Base-by-base conservation (phyloP, 192 early-diverging fungal genomes). In the Backusella circina region DNA sequence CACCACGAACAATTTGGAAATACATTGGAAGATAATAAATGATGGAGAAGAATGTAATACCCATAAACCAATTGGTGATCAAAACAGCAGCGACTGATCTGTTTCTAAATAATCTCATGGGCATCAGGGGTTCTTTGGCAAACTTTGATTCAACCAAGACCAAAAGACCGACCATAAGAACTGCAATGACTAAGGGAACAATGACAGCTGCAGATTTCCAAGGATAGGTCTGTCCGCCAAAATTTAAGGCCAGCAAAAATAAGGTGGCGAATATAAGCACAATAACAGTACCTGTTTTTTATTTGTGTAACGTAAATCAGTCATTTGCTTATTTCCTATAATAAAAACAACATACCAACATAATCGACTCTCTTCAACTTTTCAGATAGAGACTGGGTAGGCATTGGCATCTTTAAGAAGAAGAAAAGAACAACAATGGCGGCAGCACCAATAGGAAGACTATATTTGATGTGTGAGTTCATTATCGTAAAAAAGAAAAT, bases 21-120 rank as follows among this genome's bases (percentile, higher is more conserved):
- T 91, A 96, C 47, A 90, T 76, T 31, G 93, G 90, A n/a, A 92
- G 74, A 79, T 95, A 97, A 78, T 90, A 95, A 16, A 92, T 86
- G 1, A 90, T 82, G 1, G 84, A 86, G 68, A 88, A 87, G 33
- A 90, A 90, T 0, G 84, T 82, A 36, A 90, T 88, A 15, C 91
- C 88, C 30, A 86, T 87, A 77, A 94, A 90, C 54, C 91, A 84
- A 65, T 90, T 87, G 61, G 85, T 84, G 2, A 84, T 30, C 36
- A 93, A 90, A 21, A 90, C 84, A 32, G 91, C 72, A 18, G 88
- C 73, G 10, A 90, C 85, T 33, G 66, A 90, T 78, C 90, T 89
- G 57, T 88, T 88, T 71, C 86, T 87, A 36, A 91, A 86, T 28
- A 91, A 70, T 38, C 91, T 80, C 5, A 85, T 85, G 66, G 89